phyloP scores from a whole-genome alignment of 257 asterid genomes.

The Jaltomata sinuosa region DNA sequence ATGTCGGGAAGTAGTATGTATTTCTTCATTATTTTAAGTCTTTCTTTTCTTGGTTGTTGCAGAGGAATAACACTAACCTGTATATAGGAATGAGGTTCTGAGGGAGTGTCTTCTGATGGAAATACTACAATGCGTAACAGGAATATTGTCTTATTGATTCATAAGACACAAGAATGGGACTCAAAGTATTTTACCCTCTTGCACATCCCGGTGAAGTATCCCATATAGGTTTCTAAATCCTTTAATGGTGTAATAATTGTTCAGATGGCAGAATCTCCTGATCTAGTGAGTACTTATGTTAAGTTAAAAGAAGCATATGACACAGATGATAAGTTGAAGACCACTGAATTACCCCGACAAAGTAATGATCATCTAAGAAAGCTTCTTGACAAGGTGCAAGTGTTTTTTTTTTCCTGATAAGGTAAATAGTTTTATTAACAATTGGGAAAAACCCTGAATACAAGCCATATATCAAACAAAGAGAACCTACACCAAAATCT shows the following conservation, averaged over 20 bases:
- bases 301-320: conserved; percentile 53
- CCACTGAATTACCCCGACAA: too few species aligned
- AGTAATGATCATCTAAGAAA: too few species aligned
- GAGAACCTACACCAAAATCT: too few species aligned
- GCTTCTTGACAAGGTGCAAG: too few species aligned
- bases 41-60: background rate
- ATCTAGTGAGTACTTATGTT: conserved; percentile 54
- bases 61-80: background rate
- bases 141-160: conserved; percentile 54
- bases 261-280: conserved; percentile 79
- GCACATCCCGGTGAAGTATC: conserved; percentile 51
- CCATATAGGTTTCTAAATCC: conserved; percentile 41
- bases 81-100: conserved; percentile 6
- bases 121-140: conserved; percentile 30
- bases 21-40: background rate
- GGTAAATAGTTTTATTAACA: too few species aligned
- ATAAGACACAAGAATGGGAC: conserved; percentile 69
- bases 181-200: conserved; percentile 74
- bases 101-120: conserved; percentile 48
- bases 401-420: too few species aligned
- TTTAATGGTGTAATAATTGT: conserved; percentile 62
- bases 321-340: too few species aligned
- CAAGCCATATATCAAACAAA: too few species aligned
- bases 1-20: background rate
- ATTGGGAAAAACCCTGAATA: too few species aligned